These are phyloP conservation scores for Zopfochytrium polystomum DNA, from an alignment of 371 early-diverging fungal genomes.

Conservation along the genomic window DNA sequence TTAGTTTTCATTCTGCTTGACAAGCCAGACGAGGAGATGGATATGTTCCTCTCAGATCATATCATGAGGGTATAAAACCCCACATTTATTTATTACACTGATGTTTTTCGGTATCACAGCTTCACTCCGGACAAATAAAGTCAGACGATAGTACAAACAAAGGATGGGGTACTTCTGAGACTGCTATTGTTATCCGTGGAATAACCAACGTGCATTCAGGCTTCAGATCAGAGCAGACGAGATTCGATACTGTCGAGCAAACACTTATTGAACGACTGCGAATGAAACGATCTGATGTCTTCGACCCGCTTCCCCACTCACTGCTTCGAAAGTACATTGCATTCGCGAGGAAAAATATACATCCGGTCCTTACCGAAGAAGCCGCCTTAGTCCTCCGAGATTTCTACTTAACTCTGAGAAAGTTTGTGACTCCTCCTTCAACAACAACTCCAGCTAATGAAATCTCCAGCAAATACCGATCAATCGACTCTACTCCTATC, in stretches of 20 bases:
- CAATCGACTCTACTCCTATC: conserved; percentile 62
- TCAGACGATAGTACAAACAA: background rate
- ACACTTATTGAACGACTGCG: conserved; percentile 40
- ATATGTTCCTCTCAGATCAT: conserved; percentile 60
- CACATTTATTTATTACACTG: background rate
- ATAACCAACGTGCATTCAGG: background rate
- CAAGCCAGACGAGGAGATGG: conserved; percentile 60
- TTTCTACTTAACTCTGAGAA: conserved; percentile 72
- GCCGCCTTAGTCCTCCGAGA: conserved; percentile 59
- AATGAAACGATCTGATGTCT: conserved; percentile 43
- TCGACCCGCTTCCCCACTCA: conserved; percentile 55
- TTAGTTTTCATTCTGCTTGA: conserved; percentile 93
- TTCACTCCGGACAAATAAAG: conserved; percentile 29
- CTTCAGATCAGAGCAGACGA: background rate
- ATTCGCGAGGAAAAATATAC: conserved; percentile 72
- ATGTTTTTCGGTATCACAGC: conserved; percentile 5
- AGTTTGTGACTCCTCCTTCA: conserved; percentile 10
- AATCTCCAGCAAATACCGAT: conserved; percentile 60
- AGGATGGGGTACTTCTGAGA: conserved; percentile 3
- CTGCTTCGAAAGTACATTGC: conserved; percentile 74
- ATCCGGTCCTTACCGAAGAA: conserved; percentile 59
- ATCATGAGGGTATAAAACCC: conserved; percentile 48
- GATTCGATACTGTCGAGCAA: background rate
- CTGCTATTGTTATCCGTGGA: background rate
- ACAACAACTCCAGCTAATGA: background rate